Evolutionary conservation across 164 flowering plant genomes (phyloP).

Genomic region (Euptelea pleiosperma): DNA sequence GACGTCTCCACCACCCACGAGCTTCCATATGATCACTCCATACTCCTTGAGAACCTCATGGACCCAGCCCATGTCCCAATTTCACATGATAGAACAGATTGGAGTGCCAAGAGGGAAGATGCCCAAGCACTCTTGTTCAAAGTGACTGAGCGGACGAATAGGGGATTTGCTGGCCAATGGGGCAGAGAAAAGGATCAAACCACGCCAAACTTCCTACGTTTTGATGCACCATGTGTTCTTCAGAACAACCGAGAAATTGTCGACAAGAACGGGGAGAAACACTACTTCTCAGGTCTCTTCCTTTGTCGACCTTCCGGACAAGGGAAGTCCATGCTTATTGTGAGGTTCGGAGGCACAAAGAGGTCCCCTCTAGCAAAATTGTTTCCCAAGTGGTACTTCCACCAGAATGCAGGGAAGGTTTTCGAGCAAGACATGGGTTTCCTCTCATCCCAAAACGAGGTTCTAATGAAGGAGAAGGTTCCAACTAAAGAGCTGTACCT

Average conservation of each 20-base stretch:
- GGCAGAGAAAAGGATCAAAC: constrained; percentile 50
- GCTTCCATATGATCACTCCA: constrained; percentile 96
- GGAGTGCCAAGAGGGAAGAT: constrained; percentile 86
- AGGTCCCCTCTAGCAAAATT: constrained; percentile 40
- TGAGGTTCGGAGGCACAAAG: constrained; percentile 74
- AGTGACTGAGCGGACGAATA: constrained; percentile 63
- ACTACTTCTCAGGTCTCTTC: constrained; percentile 75
- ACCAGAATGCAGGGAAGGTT: constrained; percentile 91
- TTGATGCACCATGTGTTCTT: constrained; percentile 91
- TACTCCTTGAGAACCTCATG: constrained; percentile 94
- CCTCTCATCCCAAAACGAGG: constrained; percentile 90
- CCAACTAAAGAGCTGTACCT: constrained; percentile 79
- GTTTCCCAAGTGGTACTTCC: constrained; percentile 84
- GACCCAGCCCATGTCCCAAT: constrained; percentile 98
- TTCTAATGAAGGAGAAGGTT: constrained; percentile 68
- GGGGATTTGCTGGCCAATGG: constrained; percentile 96
- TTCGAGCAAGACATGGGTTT: constrained; percentile 99
- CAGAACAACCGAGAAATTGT: constrained; percentile 70
- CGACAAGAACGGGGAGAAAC: constrained; percentile 55
- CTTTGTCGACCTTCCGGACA: constrained; percentile 93
- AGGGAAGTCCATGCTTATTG: constrained; percentile 94
- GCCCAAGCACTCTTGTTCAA: constrained; percentile 72
- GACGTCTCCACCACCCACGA: constrained; percentile 82
- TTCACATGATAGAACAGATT: constrained; percentile 90
- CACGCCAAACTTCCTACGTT: constrained; percentile 51